Evolutionary conservation across 306 rosid species (phyloP), one percentile per base, ranked within the genome.

Genomic region (Rubus parviflorus): DNA sequence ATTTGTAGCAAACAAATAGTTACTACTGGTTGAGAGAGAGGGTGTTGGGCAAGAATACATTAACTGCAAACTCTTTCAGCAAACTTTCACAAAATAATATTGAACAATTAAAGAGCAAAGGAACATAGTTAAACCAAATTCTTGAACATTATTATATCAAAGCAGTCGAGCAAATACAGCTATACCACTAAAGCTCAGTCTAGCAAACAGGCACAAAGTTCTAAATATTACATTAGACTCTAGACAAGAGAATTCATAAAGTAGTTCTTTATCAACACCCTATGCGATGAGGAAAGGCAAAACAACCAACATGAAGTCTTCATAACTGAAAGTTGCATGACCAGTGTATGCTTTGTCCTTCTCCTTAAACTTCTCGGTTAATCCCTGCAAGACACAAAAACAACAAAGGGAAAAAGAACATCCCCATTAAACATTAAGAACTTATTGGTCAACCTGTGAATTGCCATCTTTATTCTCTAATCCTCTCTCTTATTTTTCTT

Each of bases 301-400:
- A 61, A 95, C 98, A 9, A 97, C 92, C 85, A 92, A 85, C 98
- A 95, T 95, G 84, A 95, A 95, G 17, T 90, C 79, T 87, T 95
- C 97, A 17, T 95, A 95, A 49, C 73, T 71, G 88, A 95, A 95
- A 47, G 92, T 89, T 66, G 96, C 98, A 42, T 88, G 80, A 43
- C 97, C 99, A 7, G 88, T 71, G 77, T 86, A 92, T 1, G 57
- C 70, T 48, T 81, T 83, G 81, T 95, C 98, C 90, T 88, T 95
- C 89, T 92, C 97, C 91, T 88, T 95, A 81, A 95, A 95, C 80
- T 92, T 95, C 78, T 92, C 98, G 5, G 96, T 95, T 48, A 95
- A 85, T 51, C 98, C 97, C 98, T 95, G 93, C 15, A 80, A 43
- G 35, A 48, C 16, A 74, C 12, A 15, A 4, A 40, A 35, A 17